Base-by-base conservation (phyloP, 1,284 basidiomycete species). In the Heterobasidion parviporum region DNA sequence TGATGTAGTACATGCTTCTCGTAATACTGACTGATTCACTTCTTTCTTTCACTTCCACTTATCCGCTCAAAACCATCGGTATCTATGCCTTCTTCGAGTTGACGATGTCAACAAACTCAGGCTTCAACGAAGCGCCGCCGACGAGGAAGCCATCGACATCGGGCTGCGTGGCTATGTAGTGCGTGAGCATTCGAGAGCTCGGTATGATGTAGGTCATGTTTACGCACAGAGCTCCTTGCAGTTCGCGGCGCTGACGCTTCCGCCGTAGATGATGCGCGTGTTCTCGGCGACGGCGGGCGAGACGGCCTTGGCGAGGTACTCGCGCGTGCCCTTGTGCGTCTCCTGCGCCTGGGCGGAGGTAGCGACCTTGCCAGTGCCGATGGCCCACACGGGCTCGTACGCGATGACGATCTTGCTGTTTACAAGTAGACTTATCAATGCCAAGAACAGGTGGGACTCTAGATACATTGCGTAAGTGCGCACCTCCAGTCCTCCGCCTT, bases 61-160 rank as follows among this genome's bases (percentile, higher is more conserved):
- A 18, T 18, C 18, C 18, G 41, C n/a, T 2, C 10, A 43, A 43
- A 43, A 43, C 14, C 0, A 44, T 44, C 41, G 14, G 16, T 16
- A 44, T 53, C 64, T 53, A 70, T 12, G 65, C 65, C 66, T 66
- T 71, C 56, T 69, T 82, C 36, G 84, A 78, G 69, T 96, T 96
- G 80, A 94, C 84, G 69, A 98, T 98, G 60, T 98, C 78, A 57
- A 89, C 84, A 65, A 98, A 96, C 73, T 98, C 95, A 59, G 96
- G 95, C 78, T 99, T 99, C 72, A 99, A 81, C 45, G 93, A 96
- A 41, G 97, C 96, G 34, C 96, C 96, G 45, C 97, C 97, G 43
- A 99, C 97, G 61, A 99, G 85, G 88, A 98, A 98, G n/a, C 96
- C 96, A 71, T 98, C 95, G 57, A 99, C 89, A 71, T 98, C 95